A percentile compares a stretch with the other conserved stretches of the same genome.
Evolutionary conservation across 176 grass and related monocot species (phyloP).

Genomic region (maize (Zea mays)): Zm-B73-REFERENCE-NAM-5.0 NC_050098.1:144203501-144204000

Average conservation of each 20-base stretch:
- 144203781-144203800: conserved; percentile 49
- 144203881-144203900: conserved; percentile 16
- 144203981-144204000: conserved; percentile 34
- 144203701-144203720: conserved; percentile 53
- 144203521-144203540: not conserved
- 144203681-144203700: conserved; percentile 45
- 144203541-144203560: conserved; percentile 49
- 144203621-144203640: conserved; percentile 43
- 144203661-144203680: conserved; percentile 57
- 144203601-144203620: conserved; percentile 49
- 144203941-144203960: conserved; percentile 61
- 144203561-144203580: conserved; percentile 54
- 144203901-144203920: conserved; percentile 58
- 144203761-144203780: conserved; percentile 37
- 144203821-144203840: conserved; percentile 10
- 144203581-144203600: conserved; percentile 71
- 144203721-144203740: conserved; percentile 25
- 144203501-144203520: conserved; percentile 12
- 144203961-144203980: conserved; percentile 47
- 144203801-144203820: conserved; percentile 22
- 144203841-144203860: conserved; percentile 7
- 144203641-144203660: conserved; percentile 29
- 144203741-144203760: conserved; percentile 36
- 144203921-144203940: conserved; percentile 59
- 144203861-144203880: conserved; percentile 34